Evolutionary conservation across 2,329 filamentous ascomycete genomes (phyloP), one percentile per base, ranked within the genome.

Genomic region (Aureobasidium vineae): DNA sequence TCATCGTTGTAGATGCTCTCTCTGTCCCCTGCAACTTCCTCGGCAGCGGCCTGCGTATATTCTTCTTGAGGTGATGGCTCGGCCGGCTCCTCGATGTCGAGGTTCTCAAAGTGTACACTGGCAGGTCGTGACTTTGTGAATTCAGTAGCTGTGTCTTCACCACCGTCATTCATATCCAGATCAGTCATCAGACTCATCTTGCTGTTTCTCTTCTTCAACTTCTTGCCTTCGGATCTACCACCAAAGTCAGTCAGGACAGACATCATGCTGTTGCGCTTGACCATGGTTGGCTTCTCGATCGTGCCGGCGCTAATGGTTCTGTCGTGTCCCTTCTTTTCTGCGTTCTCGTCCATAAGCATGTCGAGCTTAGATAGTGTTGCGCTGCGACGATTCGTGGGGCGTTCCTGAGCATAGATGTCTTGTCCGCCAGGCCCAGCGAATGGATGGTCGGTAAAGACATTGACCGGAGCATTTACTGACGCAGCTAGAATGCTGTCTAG

Each of bases 401-500:
- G 71, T 73, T 77, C 71, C 67, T 74, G 69, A 15, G 89, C 89
- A 73, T 95, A 96, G 0, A 93, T 85, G 71, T 94, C 90, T 5
- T 85, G 76, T 28, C 92, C 90, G 13, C 92, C 81, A 69, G 87
- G 86, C 5, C 92, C 92, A 33, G 88, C 90, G 73, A 90, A 92
- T 0, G 89, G 86, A 75, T 97, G 92, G 73, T 97, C 92, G 0
- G 90, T 96, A 72, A 98, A 98, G 31, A 93, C 94, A 70, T 84
- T 91, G 36, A 97, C 92, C 1, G 95, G 95, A 0, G 95, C 94
- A 68, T 84, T 86, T 2, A 91, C 90, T 2, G 94, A 95, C 8
- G 94, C 95, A 74, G 97, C 90, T 8, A 99, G 84, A 63, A 99
- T 96, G 75, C 88, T 93, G 70, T 99, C 93, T 8, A 99, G 84